Evolutionary conservation across 2,329 filamentous ascomycete genomes (phyloP).

Genomic region (Clonostachys sp.): DNA sequence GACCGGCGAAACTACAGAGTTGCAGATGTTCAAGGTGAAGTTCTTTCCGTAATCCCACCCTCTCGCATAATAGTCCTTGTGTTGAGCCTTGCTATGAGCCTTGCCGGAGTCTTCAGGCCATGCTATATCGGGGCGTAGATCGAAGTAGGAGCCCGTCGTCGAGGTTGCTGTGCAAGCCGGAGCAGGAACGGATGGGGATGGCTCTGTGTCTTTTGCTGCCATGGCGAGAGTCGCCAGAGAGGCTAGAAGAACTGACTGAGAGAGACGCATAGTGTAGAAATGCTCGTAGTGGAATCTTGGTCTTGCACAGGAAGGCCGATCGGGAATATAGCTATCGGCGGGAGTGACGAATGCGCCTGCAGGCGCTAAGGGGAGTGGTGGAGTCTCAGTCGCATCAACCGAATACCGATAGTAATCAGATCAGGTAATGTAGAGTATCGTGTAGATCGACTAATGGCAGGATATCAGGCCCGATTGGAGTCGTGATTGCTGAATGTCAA

Average conservation of each 20-base stretch:
- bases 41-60: conserved; percentile 77
- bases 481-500: no score
- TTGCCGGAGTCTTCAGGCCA: conserved; percentile 35
- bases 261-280: neutral
- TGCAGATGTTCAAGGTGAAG: conserved; percentile 82
- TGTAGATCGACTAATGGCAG: no score
- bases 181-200: conserved; percentile 34
- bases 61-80: conserved; percentile 56
- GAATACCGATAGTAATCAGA: no score
- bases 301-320: neutral
- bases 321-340: neutral
- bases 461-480: no score
- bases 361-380: no score
- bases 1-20: conserved; percentile 64
- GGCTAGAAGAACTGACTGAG: conserved; percentile 7
- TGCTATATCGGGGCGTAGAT: conserved; percentile 51
- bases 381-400: no score
- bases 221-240: conserved; percentile 26
- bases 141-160: conserved; percentile 54
- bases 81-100: conserved; percentile 31
- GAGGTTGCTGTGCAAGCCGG: conserved; percentile 53
- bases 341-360: no score
- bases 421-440: neutral
- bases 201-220: conserved; percentile 21
- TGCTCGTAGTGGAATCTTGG: neutral